A percentile compares a stretch with the other conserved stretches of the same genome.
phyloP scores from a whole-genome alignment of 2,329 filamentous ascomycete genomes.

The Ceratocystis albifundus region DNA sequence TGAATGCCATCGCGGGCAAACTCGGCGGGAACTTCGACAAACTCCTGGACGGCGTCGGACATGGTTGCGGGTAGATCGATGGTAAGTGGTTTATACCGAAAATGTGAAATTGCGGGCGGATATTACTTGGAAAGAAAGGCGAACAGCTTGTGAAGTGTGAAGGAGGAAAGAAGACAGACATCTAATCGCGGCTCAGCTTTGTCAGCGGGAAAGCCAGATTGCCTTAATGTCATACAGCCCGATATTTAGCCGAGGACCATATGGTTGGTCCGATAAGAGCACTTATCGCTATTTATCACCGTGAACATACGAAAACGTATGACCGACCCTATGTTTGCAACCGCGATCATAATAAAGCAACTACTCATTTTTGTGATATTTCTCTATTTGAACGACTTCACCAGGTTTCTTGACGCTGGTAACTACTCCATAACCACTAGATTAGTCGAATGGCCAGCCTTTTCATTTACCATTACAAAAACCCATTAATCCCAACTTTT shows the following conservation, averaged over 20 bases:
- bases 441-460: too few species aligned
- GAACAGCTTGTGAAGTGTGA: background rate
- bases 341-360: background rate
- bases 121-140: conserved; percentile 14
- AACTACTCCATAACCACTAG: too few species aligned
- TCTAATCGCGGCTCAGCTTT: background rate
- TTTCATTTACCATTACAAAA: too few species aligned
- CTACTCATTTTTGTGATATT: too few species aligned
- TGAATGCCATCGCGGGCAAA: conserved; percentile 52
- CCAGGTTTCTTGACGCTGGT: too few species aligned
- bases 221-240: background rate
- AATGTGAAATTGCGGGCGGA: background rate
- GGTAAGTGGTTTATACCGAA: background rate
- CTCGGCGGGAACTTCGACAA: conserved; percentile 57
- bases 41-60: conserved; percentile 58
- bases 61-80: conserved; percentile 29
- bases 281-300: background rate
- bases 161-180: background rate
- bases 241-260: background rate
- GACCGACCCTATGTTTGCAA: conserved; percentile 2
- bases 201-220: conserved; percentile 7
- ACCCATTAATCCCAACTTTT: too few species aligned
- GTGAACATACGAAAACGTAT: background rate
- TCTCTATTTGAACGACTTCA: too few species aligned
- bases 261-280: background rate